Percentiles rank a stretch among this genome's conserved stretches.
phyloP scores from a whole-genome alignment of 345 rosid species.

The Melaleuca quinquenervia region DNA sequence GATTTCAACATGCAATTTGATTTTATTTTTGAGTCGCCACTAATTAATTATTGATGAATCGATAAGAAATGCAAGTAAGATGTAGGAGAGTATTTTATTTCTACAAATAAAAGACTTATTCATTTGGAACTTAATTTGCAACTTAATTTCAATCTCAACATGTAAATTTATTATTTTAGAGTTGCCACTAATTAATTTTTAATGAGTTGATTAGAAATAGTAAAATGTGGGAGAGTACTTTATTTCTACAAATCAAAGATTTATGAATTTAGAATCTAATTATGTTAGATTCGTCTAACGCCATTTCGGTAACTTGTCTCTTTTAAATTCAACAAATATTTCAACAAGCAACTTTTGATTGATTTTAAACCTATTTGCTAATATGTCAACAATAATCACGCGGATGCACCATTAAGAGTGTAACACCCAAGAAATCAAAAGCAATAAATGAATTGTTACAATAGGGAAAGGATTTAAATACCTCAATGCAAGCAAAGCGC shows the following conservation, averaged over 20 bases:
- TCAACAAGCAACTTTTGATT: not conserved
- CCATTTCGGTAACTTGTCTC: not conserved
- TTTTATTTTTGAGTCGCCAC: no score
- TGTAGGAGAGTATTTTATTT: no score
- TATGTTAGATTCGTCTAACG: not conserved
- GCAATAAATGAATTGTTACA: not conserved
- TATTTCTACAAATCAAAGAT: no score
- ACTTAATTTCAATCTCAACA: no score
- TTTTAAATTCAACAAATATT: not conserved
- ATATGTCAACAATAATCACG: not conserved
- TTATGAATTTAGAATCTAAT: not conserved
- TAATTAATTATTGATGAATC: no score
- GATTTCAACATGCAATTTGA: no score
- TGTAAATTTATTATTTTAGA: no score
- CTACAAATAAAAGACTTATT: no score
- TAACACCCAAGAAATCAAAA: not conserved
- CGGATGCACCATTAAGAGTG: not conserved
- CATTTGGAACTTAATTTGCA: no score
- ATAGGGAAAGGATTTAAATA: not conserved
- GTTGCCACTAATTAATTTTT: no score
- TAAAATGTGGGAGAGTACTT: not conserved
- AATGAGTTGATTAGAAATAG: no score
- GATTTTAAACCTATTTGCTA: not conserved
- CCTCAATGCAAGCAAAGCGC: not conserved
- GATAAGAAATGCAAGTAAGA: no score